Evolutionary conservation across 2,329 filamentous ascomycete species (phyloP), one percentile per base, ranked within the genome.

Genomic region (Penicillium sp.): DNA sequence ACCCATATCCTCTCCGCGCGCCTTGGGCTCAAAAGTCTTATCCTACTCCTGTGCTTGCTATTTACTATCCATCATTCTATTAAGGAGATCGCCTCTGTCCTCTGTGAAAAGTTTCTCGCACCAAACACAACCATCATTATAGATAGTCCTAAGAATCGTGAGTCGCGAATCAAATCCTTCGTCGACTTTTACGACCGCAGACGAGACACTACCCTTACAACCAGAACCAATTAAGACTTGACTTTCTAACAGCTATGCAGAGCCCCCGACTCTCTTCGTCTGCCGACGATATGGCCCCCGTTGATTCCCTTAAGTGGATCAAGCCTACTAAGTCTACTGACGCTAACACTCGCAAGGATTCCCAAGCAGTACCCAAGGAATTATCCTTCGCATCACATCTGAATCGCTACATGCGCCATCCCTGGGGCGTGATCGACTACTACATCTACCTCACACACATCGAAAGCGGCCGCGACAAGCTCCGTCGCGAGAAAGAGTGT

Each of bases 361-460:
- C 35, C 9, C 18, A n/a, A 24, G 7, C 24, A 8, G 24, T 26
- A 26, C 1, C 42, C 14, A 2, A n/a, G 24, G 8, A 39, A 7
- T 1, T 18, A 18, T 49, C 22, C 13, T 50, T 38, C 18, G 31
- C 26, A 2, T 38, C 43, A 10, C 26, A 42, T 20, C n/a, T 10
- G 2, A 44, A 35, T 9, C 22, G 35, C 16, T 20, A 50, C 18
- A 52, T 52, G 48, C 35, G 29, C 14, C 69, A 72, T 40, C 69
- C 69, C 7, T 73, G 68, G 69, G 61, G 64, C 10, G 59, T 71
- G 14, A 53, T 72, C 9, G 71, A 73, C 54, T 73, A 70, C 29
- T 62, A 72, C 18, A 50, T 74, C 16, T 72, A 72, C 42, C 65
- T 73, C 11, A 57, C 57, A 16, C 49, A 54, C n/a, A 56, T 68